A percentile compares a stretch with the other conserved stretches of the same genome.
phyloP scores from a whole-genome alignment of 1,284 basidiomycete genomes.

The Caloboletus firmus region DNA sequence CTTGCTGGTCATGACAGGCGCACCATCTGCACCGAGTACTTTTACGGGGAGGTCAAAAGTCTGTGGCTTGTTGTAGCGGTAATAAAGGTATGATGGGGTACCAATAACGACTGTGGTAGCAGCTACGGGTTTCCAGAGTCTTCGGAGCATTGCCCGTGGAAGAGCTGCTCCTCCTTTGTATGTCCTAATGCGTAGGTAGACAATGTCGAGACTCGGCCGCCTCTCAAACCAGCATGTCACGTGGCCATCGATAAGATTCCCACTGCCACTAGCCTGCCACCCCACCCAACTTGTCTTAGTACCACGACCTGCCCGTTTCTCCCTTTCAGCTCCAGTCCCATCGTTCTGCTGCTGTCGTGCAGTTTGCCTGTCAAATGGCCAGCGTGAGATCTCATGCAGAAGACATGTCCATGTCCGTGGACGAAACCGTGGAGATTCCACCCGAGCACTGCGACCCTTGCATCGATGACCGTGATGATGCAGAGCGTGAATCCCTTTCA shows the following conservation, averaged over 20 bases:
- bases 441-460: neutral
- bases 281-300: slow-evolving; percentile 18
- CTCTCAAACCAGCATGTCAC: slow-evolving; percentile 12
- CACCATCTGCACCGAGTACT: slow-evolving; percentile 58
- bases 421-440: slow-evolving; percentile 1
- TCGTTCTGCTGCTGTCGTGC: neutral
- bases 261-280: slow-evolving; percentile 17
- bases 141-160: slow-evolving; percentile 50
- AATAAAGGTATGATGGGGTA: slow-evolving; percentile 47
- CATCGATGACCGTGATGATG: slow-evolving; percentile 9
- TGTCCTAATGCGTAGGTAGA: neutral
- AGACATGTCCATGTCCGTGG: slow-evolving; percentile 6
- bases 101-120: slow-evolving; percentile 43
- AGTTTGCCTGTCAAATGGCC: slow-evolving; percentile 11
- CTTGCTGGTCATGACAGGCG: slow-evolving; percentile 50
- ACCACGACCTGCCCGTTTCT: slow-evolving; percentile 29
- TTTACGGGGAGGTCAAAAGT: slow-evolving; percentile 61
- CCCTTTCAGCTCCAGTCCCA: neutral
- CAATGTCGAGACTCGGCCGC: too few species aligned
- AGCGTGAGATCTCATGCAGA: slow-evolving; percentile 12
- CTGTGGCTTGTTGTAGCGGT: slow-evolving; percentile 35
- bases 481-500: slow-evolving; percentile 21
- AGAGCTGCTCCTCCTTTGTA: too few species aligned
- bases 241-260: slow-evolving; percentile 31
- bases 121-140: slow-evolving; percentile 59